A percentile compares a stretch with the other conserved stretches of the same genome.
Conservation (phyloP, 2,329 filamentous ascomycete species). For the Penicillium nordicum region DNA sequence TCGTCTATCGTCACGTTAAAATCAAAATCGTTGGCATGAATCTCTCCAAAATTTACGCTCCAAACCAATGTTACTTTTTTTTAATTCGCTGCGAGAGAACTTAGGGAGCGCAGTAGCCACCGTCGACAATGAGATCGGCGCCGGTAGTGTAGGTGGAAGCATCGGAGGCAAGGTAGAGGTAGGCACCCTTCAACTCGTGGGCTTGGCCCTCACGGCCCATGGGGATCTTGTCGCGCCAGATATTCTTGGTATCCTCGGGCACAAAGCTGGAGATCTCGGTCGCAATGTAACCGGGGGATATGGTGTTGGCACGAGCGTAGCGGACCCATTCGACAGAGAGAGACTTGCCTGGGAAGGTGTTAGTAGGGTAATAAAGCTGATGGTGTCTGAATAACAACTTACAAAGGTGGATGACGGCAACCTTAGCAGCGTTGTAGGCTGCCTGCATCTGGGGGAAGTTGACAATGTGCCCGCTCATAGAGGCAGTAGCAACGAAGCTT, state of each 20-base stretch:
- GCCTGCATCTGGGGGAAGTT: conserved; percentile 74
- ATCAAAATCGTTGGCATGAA: neutral
- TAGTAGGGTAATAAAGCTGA: conserved; percentile 26
- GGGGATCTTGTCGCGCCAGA: conserved; percentile 76
- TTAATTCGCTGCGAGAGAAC: too few species aligned
- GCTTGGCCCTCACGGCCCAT: conserved; percentile 72
- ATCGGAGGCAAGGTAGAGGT: conserved; percentile 76
- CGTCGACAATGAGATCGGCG: conserved; percentile 70
- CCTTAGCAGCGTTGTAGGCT: conserved; percentile 71
- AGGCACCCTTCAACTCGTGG: conserved; percentile 77
- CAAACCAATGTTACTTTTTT: neutral
- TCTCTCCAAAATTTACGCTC: neutral
- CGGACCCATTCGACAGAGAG: conserved; percentile 74
- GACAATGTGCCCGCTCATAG: conserved; percentile 73
- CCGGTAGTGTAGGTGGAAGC: conserved; percentile 80
- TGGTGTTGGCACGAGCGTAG: conserved; percentile 68
- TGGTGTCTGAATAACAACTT: conserved; percentile 46
- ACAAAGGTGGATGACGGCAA: conserved; percentile 54
- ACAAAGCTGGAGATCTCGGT: conserved; percentile 69
- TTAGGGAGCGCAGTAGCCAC: conserved; percentile 56
- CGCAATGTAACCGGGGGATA: conserved; percentile 72
- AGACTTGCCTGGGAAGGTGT: conserved; percentile 54
- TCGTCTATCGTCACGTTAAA: conserved; percentile 4
- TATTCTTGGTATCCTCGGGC: conserved; percentile 62
- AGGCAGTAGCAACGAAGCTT: conserved; percentile 74